Percentiles rank a stretch among this genome's conserved stretches.
These are phyloP conservation scores for Paracorniculantispora psalliotae DNA, from an alignment of 2,329 filamentous ascomycete species.

Conservation along the genomic window DNA sequence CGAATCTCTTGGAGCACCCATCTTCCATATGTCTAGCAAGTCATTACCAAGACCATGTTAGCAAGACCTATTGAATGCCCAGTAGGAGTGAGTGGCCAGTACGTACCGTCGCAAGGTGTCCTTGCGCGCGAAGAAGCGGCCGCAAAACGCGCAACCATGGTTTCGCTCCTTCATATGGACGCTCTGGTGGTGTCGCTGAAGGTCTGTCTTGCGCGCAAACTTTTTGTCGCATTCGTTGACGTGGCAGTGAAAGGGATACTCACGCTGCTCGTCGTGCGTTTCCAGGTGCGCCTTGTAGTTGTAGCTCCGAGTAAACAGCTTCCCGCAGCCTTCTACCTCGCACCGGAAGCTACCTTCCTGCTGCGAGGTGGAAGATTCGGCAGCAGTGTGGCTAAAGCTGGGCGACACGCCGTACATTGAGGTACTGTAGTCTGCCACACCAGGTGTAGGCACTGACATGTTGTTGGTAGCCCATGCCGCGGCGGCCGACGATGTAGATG, in stretches of 20 bases:
- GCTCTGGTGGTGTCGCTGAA: conserved; percentile 57
- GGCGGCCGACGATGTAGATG: not conserved
- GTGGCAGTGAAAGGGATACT: conserved; percentile 65
- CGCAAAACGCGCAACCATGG: conserved; percentile 66
- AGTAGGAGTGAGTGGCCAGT: not conserved
- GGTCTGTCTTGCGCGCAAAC: conserved; percentile 79
- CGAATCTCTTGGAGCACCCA: conserved; percentile 65
- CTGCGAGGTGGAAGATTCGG: not conserved
- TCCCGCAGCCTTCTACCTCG: conserved; percentile 63
- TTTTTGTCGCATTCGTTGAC: conserved; percentile 62
- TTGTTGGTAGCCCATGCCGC: not conserved
- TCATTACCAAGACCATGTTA: conserved; percentile 4
- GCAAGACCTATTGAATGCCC: not conserved
- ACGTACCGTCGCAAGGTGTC: conserved; percentile 74
- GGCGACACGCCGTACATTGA: not conserved
- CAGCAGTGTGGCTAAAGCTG: not conserved
- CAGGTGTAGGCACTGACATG: not conserved
- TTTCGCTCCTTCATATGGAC: conserved; percentile 72
- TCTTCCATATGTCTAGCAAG: conserved; percentile 67
- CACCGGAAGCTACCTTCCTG: conserved; percentile 66
- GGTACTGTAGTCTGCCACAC: not conserved
- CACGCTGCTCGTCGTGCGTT: conserved; percentile 70
- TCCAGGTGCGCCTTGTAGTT: conserved; percentile 85
- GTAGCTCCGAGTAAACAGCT: conserved; percentile 76
- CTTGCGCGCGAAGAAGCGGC: conserved; percentile 68